Evolutionary conservation across 257 asterid genomes (phyloP).

Genomic region (Plantago ovata): DNA sequence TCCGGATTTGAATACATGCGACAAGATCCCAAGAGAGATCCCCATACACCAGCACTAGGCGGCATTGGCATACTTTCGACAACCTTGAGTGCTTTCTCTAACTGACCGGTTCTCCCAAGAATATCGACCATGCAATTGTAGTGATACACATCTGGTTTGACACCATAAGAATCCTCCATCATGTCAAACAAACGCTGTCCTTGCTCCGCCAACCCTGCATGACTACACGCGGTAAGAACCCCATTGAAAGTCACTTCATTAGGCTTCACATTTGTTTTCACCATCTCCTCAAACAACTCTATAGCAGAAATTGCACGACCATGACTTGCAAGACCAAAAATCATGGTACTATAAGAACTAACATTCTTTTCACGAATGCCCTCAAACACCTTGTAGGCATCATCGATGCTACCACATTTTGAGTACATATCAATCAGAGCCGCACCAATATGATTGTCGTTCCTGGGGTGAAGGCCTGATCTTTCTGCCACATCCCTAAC

Average conservation of each 20-base stretch:
- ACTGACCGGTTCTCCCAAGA: slow-evolving; percentile 54
- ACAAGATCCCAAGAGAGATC: slow-evolving; percentile 80
- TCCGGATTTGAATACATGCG: slow-evolving; percentile 50
- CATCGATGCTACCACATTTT: slow-evolving; percentile 71
- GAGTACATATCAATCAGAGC: slow-evolving; percentile 88
- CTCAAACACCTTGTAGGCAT: slow-evolving; percentile 47
- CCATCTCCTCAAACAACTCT: slow-evolving; percentile 63
- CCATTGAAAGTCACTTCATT: slow-evolving; percentile 70
- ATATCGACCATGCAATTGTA: slow-evolving; percentile 74
- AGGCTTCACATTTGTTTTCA: slow-evolving; percentile 50
- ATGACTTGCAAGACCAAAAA: slow-evolving; percentile 68
- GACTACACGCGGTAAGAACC: slow-evolving; percentile 77
- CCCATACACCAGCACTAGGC: slow-evolving; percentile 74
- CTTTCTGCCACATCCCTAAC: slow-evolving; percentile 47
- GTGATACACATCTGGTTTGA: slow-evolving; percentile 54
- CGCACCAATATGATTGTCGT: slow-evolving; percentile 55
- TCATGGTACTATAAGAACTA: slow-evolving; percentile 71
- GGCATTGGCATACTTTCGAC: slow-evolving; percentile 55
- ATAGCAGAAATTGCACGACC: slow-evolving; percentile 58
- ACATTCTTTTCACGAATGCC: slow-evolving; percentile 46
- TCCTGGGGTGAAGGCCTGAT: slow-evolving; percentile 41
- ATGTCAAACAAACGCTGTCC: slow-evolving; percentile 40
- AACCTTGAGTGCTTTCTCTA: slow-evolving; percentile 54
- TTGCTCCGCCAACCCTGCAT: slow-evolving; percentile 66
- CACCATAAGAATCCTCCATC: slow-evolving; percentile 48